Percentiles rank a stretch among this genome's conserved stretches.
These are phyloP conservation scores for Leccinum boreale DNA, from an alignment of 768 basidiomycete species.

Conservation along the genomic window DNA sequence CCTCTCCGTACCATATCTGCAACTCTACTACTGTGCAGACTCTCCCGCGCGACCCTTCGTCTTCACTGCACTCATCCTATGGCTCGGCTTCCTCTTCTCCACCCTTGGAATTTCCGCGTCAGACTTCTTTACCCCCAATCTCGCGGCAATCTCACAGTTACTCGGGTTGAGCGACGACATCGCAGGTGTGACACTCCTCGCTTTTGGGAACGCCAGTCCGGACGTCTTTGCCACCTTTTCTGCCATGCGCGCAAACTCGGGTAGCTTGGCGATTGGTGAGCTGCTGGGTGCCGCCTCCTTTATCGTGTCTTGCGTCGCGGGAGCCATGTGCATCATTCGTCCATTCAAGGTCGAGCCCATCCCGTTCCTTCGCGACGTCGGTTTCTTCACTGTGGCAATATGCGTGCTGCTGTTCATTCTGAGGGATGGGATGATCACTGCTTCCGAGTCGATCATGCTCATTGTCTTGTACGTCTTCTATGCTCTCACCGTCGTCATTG, in stretches of 20 bases:
- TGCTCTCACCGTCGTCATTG: constrained; percentile 69
- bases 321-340: constrained; percentile 96
- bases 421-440: constrained; percentile 65
- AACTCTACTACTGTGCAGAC: constrained; percentile 66
- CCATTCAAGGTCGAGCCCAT: constrained; percentile 81
- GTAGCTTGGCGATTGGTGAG: constrained; percentile 91
- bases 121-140: constrained; percentile 97
- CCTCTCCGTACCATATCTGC: constrained; percentile 67
- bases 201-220: constrained; percentile 96
- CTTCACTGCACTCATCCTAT: constrained; percentile 64
- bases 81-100: constrained; percentile 92
- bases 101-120: constrained; percentile 93
- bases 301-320: constrained; percentile 94
- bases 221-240: constrained; percentile 96
- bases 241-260: constrained; percentile 81
- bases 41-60: constrained; percentile 51
- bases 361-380: constrained; percentile 90
- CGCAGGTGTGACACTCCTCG: constrained; percentile 94
- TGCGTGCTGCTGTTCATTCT: constrained; percentile 72
- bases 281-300: constrained; percentile 93
- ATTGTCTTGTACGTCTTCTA: constrained; percentile 75
- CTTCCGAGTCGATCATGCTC: constrained; percentile 70
- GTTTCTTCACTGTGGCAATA: constrained; percentile 89
- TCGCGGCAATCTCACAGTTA: constrained; percentile 82
- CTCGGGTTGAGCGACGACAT: constrained; percentile 90